These are phyloP conservation scores for Fagopyrum tataricum DNA, from an alignment of 148 eudicot genomes.

Conservation along the genomic window DNA sequence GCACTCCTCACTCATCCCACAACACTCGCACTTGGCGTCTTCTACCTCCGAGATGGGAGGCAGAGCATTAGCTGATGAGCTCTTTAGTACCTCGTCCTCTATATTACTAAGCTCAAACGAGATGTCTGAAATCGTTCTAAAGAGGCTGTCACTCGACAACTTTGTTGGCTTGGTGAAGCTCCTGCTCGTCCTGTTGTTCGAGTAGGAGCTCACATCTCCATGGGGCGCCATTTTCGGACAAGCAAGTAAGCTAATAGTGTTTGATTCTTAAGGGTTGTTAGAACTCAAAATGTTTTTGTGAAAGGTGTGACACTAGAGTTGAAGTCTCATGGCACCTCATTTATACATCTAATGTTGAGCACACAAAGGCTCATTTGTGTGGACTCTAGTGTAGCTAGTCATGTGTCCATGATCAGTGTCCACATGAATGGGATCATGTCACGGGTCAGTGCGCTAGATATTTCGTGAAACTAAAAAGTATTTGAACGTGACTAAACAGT, in stretches of 20 bases:
- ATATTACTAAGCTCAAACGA: slow-evolving; percentile 40
- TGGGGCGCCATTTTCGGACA: slow-evolving; percentile 55
- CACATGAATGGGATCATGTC: slow-evolving; percentile 13
- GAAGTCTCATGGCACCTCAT: neutral
- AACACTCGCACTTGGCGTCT: slow-evolving; percentile 77
- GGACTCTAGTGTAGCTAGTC: neutral
- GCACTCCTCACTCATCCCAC: slow-evolving; percentile 83
- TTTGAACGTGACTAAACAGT: neutral
- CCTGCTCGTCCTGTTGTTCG: slow-evolving; percentile 11
- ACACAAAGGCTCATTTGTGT: neutral
- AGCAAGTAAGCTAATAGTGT: neutral
- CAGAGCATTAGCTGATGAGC: slow-evolving; percentile 16
- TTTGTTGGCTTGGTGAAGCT: slow-evolving; percentile 25
- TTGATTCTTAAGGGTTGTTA: neutral
- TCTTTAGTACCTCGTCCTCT: slow-evolving; percentile 14
- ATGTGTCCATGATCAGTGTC: neutral
- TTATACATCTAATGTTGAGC: neutral
- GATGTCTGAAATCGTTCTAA: slow-evolving; percentile 63
- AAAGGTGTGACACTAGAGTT: neutral
- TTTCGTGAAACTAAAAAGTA: neutral
- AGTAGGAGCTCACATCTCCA: slow-evolving; percentile 37
- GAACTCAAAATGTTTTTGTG: neutral
- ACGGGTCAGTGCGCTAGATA: neutral
- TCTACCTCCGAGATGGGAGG: slow-evolving; percentile 59
- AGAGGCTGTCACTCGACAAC: slow-evolving; percentile 38